Percentiles rank a stretch among this genome's conserved stretches.
These are phyloP conservation scores for Globisporangium radiosum DNA, from an alignment of 352 stramenopile genomes.

Conservation along the genomic window DNA sequence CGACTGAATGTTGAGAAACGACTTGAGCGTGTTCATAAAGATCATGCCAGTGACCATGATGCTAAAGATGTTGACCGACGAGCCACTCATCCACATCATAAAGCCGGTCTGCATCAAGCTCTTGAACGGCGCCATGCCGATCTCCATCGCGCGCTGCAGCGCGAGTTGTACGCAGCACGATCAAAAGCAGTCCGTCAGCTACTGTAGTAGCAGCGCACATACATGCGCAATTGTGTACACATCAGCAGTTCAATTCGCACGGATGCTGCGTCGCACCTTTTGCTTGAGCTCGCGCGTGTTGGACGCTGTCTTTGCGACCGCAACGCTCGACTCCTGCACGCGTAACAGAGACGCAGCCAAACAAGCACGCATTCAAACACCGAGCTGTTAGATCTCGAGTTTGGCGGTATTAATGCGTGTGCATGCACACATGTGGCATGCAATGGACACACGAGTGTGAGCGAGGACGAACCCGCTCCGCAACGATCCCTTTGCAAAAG, in stretches of 20 bases:
- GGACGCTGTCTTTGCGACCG: constrained; percentile 51
- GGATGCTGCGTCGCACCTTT: constrained; percentile 38
- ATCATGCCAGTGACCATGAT: constrained; percentile 94
- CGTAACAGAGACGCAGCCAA: background rate
- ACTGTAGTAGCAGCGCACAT: background rate
- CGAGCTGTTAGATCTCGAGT: no score
- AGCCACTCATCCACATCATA: constrained; percentile 96
- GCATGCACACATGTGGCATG: no score
- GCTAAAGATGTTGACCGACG: constrained; percentile 93
- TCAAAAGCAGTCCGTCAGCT: constrained; percentile 3
- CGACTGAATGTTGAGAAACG: constrained; percentile 76
- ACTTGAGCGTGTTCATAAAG: constrained; percentile 90
- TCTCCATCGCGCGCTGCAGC: constrained; percentile 84
- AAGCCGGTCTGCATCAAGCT: constrained; percentile 91
- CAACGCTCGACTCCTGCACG: constrained; percentile 36
- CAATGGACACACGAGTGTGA: background rate
- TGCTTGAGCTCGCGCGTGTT: constrained; percentile 85
- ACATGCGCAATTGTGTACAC: background rate
- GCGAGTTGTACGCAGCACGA: constrained; percentile 2
- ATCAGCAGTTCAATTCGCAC: background rate
- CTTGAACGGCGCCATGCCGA: constrained; percentile 87
- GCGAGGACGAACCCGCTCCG: constrained; percentile 39
- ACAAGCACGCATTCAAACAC: background rate
- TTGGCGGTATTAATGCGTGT: no score
- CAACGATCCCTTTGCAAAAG: constrained; percentile 48